Evolutionary conservation across 306 rosid species (phyloP).

Genomic region (Styphnolobium japonicum): DNA sequence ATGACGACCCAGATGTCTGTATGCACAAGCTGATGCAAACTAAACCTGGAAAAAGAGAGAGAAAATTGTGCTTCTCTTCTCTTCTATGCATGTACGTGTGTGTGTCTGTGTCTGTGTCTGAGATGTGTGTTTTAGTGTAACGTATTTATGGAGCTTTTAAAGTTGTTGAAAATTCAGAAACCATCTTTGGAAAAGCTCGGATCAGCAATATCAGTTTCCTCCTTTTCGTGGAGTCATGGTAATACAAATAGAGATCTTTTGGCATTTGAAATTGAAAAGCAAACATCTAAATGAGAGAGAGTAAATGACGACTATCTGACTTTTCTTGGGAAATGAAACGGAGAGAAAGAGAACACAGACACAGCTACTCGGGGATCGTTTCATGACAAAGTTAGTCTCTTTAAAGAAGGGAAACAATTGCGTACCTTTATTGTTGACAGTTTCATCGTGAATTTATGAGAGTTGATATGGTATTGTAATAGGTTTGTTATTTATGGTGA

Average conservation of each 20-base stretch:
- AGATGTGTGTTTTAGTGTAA: constrained; percentile 30
- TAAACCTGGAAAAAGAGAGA: constrained; percentile 33
- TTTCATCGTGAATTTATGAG: constrained; percentile 32
- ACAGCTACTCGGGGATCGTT: constrained; percentile 24
- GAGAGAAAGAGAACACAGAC: constrained; percentile 7
- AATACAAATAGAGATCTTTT: constrained; percentile 8
- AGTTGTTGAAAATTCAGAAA: constrained; percentile 67
- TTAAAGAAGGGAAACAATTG: constrained; percentile 36
- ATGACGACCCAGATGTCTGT: constrained; percentile 30
- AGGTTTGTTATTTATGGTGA: too few species aligned
- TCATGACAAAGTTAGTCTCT: constrained; percentile 36
- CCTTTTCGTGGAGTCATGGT: constrained; percentile 12
- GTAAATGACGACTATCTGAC: constrained; percentile 66
- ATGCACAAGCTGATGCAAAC: constrained; percentile 28
- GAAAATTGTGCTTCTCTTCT: neutral
- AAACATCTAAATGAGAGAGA: constrained; percentile 14
- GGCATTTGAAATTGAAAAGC: constrained; percentile 30
- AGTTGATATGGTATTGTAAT: too few species aligned
- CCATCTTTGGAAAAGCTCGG: constrained; percentile 37
- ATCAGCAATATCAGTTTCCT: constrained; percentile 23
- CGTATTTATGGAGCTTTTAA: constrained; percentile 48
- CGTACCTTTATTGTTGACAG: constrained; percentile 22
- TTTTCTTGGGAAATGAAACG: constrained; percentile 66
- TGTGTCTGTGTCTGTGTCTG: neutral
- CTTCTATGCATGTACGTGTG: neutral